Evolutionary conservation across 2,329 filamentous ascomycete genomes (phyloP).

Genomic region (Neonectria ditissima): DNA sequence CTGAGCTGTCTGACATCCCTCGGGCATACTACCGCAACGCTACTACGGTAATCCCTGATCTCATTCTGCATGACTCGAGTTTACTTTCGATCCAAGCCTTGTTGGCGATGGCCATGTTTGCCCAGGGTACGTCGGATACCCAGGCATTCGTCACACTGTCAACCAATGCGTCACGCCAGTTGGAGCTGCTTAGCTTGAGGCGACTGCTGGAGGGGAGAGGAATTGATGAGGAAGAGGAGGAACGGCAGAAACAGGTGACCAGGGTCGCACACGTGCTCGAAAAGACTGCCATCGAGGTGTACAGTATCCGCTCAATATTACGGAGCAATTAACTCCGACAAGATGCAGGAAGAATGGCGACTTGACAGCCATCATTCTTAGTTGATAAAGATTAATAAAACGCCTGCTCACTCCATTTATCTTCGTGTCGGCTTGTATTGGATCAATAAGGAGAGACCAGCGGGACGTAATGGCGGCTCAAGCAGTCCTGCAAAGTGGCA

Average conservation of each 20-base stretch:
- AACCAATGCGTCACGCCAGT: background rate
- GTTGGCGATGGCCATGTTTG: background rate
- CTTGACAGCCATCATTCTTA: background rate
- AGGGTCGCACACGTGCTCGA: background rate
- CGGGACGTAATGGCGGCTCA: background rate
- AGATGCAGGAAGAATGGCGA: too few species aligned
- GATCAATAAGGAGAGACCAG: background rate
- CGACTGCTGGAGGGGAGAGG: background rate
- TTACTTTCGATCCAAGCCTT: conserved; percentile 2
- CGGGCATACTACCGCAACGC: background rate
- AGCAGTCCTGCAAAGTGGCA: background rate
- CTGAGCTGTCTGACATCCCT: background rate
- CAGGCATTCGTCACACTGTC: background rate
- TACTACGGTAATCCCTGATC: background rate
- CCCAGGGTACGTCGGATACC: background rate
- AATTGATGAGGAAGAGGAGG: background rate
- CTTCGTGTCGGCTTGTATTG: background rate
- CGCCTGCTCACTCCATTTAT: background rate
- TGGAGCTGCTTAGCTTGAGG: background rate
- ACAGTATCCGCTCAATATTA: background rate
- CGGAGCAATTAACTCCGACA: too few species aligned
- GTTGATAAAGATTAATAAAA: background rate
- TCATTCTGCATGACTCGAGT: background rate
- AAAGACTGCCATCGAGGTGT: background rate
- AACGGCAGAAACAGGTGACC: background rate